phyloP scores from a whole-genome alignment of 2,329 filamentous ascomycete species.

The Botrytis porri region DNA sequence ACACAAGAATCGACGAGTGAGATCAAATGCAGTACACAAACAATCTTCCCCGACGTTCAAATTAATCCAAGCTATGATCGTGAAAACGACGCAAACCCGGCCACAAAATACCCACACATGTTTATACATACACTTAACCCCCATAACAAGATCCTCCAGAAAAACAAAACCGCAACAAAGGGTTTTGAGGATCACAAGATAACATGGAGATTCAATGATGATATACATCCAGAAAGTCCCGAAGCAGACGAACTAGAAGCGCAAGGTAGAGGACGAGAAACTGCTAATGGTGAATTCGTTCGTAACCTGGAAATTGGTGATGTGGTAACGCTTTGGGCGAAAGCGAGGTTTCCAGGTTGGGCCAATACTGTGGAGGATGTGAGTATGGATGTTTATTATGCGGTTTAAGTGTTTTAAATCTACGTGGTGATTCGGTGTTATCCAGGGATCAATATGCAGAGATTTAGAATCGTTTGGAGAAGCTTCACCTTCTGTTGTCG shows the following conservation, averaged over 20 bases:
- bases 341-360: slow-evolving; percentile 51
- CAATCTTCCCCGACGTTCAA: slow-evolving; percentile 38
- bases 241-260: slow-evolving; percentile 39
- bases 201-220: slow-evolving; percentile 53
- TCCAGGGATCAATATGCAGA: not conserved
- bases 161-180: slow-evolving; percentile 47
- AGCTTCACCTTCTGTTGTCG: not conserved
- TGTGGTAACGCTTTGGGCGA: slow-evolving; percentile 28
- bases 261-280: slow-evolving; percentile 50
- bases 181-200: slow-evolving; percentile 45
- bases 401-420: slow-evolving; percentile 37
- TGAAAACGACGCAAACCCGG: not conserved
- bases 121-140: slow-evolving; percentile 43
- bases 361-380: slow-evolving; percentile 49
- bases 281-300: slow-evolving; percentile 55
- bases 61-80: slow-evolving; percentile 14
- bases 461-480: not conserved
- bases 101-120: slow-evolving; percentile 3
- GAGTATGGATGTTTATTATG: slow-evolving; percentile 59
- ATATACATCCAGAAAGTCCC: slow-evolving; percentile 44
- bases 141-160: slow-evolving; percentile 41
- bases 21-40: slow-evolving; percentile 40
- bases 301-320: slow-evolving; percentile 43
- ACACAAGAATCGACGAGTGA: not conserved
- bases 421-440: not conserved